Evolutionary conservation across 768 basidiomycete genomes (phyloP).

Genomic region (Termitomyces sp.): DNA sequence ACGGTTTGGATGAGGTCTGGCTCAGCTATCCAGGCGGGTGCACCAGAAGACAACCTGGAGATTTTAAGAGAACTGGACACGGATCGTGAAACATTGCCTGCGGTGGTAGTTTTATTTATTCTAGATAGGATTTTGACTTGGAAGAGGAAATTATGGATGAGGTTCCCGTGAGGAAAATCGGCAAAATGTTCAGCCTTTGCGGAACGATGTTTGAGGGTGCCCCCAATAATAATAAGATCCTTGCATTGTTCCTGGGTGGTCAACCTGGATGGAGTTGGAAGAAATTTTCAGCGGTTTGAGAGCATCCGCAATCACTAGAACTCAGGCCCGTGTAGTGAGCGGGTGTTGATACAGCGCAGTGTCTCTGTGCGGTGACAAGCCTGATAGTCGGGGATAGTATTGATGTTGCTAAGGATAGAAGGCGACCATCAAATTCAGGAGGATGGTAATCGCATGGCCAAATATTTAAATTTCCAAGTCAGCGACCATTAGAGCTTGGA

Average conservation of each 20-base stretch:
- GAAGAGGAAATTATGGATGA: too few relatives aligned
- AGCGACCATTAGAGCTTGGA: background rate
- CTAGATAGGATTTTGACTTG: background rate
- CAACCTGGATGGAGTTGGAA: background rate
- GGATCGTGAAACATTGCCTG: background rate
- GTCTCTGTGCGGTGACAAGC: too few relatives aligned
- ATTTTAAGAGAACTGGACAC: background rate
- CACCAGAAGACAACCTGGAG: background rate
- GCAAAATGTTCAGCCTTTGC: background rate
- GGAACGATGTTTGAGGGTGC: background rate
- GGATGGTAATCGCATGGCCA: background rate
- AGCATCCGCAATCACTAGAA: too few relatives aligned
- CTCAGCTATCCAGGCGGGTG: background rate
- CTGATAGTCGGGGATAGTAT: too few relatives aligned
- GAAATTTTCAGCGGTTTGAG: too few relatives aligned
- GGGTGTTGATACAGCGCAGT: too few relatives aligned
- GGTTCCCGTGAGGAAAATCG: background rate
- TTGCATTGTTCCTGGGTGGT: background rate
- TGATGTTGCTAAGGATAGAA: constrained; percentile 9
- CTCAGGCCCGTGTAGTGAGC: too few relatives aligned
- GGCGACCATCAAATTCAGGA: constrained; percentile 8
- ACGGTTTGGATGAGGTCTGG: background rate
- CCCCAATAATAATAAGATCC: background rate
- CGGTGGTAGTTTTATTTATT: too few relatives aligned
- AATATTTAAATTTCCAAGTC: background rate